phyloP scores from a whole-genome alignment of 2,329 filamentous ascomycete genomes.

The Fonsecaea erecta region DNA sequence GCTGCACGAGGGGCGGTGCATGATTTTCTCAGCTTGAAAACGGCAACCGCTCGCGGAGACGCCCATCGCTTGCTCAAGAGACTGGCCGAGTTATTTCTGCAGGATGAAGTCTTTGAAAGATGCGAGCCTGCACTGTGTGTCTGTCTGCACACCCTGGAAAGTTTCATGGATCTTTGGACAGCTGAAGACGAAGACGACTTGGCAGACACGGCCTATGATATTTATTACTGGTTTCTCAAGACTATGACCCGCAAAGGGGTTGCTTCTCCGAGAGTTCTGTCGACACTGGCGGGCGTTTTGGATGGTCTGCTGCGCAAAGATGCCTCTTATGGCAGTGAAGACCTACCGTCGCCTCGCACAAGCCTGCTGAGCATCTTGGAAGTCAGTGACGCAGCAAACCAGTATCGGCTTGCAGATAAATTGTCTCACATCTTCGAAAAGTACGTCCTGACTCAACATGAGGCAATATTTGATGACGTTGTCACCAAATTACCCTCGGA shows the following conservation, averaged over 20 bases:
- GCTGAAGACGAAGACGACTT: conserved; percentile 61
- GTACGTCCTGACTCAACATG: conserved; percentile 81
- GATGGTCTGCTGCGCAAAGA: conserved; percentile 70
- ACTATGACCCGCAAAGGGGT: conserved; percentile 69
- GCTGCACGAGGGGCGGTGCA: conserved; percentile 24
- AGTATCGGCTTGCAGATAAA: conserved; percentile 72
- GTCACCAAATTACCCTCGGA: conserved; percentile 77
- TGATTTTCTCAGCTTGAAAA: conserved; percentile 25
- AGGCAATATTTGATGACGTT: conserved; percentile 82
- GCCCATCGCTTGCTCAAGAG: conserved; percentile 53
- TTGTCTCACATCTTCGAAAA: conserved; percentile 77
- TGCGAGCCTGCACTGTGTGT: conserved; percentile 74
- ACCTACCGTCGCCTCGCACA: conserved; percentile 68
- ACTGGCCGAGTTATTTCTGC: conserved; percentile 55
- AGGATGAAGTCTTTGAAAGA: conserved; percentile 65
- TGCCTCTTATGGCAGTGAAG: conserved; percentile 67
- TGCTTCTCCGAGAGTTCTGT: conserved; percentile 71
- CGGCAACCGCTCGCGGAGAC: conserved; percentile 38
- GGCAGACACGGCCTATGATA: conserved; percentile 68
- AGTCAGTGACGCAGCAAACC: conserved; percentile 69
- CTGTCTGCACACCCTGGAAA: conserved; percentile 70
- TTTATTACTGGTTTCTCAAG: conserved; percentile 79
- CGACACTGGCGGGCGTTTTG: conserved; percentile 69
- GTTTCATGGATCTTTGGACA: conserved; percentile 67
- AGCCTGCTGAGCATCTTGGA: conserved; percentile 75